Conservation (phyloP, 257 asterid species). For the Plantago ovata region DNA sequence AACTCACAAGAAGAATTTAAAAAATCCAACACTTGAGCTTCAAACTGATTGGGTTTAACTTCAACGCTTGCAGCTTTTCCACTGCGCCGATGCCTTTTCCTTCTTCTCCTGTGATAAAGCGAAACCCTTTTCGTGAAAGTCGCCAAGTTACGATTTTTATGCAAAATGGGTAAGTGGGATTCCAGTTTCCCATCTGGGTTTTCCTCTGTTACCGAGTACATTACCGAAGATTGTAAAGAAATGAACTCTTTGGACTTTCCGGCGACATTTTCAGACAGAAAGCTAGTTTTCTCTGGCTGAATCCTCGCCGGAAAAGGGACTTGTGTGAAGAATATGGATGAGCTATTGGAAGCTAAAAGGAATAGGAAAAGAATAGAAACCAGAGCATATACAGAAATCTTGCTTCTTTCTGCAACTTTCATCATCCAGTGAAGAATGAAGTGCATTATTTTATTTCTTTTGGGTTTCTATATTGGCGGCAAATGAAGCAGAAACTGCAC, state of each 20-base stretch:
- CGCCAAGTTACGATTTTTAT: slow-evolving; percentile 42
- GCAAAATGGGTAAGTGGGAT: slow-evolving; percentile 42
- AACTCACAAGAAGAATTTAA: slow-evolving; percentile 45
- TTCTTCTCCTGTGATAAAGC: slow-evolving; percentile 24
- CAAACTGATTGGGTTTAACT: slow-evolving; percentile 31
- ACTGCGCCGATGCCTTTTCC: slow-evolving; percentile 28
- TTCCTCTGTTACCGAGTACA: slow-evolving; percentile 34
- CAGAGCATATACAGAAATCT: slow-evolving; percentile 46
- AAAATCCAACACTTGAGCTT: slow-evolving; percentile 56
- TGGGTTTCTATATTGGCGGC: slow-evolving; percentile 24
- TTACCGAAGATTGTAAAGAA: slow-evolving; percentile 30
- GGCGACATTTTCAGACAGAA: slow-evolving; percentile 43
- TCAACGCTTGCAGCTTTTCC: slow-evolving; percentile 28
- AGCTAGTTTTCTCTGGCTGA: slow-evolving; percentile 32
- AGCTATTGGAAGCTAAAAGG: slow-evolving; percentile 56
- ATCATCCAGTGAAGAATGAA: slow-evolving; percentile 17
- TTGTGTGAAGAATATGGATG: slow-evolving; percentile 44
- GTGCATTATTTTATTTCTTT: slow-evolving; percentile 16
- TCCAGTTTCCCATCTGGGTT: slow-evolving; percentile 27
- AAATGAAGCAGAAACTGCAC: slow-evolving; percentile 16
- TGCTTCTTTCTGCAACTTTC: slow-evolving; percentile 28
- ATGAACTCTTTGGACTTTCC: slow-evolving; percentile 52
- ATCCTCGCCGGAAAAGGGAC: slow-evolving; percentile 42
- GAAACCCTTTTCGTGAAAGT: slow-evolving; percentile 25
- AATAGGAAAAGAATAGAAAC: slow-evolving; percentile 41